phyloP scores from a whole-genome alignment of 768 basidiomycete species.

The Agrocybe praecox region DNA sequence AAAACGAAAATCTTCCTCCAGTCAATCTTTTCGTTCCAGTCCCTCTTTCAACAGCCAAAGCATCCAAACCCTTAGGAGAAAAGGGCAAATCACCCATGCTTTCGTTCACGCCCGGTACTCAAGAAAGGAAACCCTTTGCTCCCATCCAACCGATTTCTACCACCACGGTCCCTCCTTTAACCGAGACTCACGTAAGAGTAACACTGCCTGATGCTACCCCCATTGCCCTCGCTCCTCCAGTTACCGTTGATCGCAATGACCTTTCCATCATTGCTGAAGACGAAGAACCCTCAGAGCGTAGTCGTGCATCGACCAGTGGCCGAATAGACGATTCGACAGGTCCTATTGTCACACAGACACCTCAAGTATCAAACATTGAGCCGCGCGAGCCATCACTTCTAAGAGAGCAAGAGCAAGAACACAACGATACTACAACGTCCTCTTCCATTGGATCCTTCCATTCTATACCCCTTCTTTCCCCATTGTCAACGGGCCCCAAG shows the following conservation, averaged over 20 bases:
- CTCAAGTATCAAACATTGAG: background rate
- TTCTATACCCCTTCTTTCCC: slow-evolving; percentile 41
- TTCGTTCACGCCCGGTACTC: background rate
- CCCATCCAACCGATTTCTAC: slow-evolving; percentile 11
- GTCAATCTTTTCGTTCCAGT: slow-evolving; percentile 47
- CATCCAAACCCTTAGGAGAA: slow-evolving; percentile 5
- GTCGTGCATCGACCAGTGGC: slow-evolving; percentile 22
- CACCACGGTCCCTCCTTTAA: background rate
- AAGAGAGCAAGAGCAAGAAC: slow-evolving; percentile 3
- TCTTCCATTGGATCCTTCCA: slow-evolving; percentile 39
- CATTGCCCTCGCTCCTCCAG: background rate
- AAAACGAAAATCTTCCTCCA: slow-evolving; percentile 42
- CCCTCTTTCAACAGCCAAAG: slow-evolving; percentile 41
- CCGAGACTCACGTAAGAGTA: background rate
- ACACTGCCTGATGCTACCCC: background rate
- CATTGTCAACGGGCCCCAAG: slow-evolving; percentile 5
- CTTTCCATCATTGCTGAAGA: slow-evolving; percentile 75
- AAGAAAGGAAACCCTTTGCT: slow-evolving; percentile 10
- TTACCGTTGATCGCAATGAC: slow-evolving; percentile 37
- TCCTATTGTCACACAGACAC: background rate
- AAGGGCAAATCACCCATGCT: background rate
- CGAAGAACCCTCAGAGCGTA: slow-evolving; percentile 58
- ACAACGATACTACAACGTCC: slow-evolving; percentile 15
- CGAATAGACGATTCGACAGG: background rate
- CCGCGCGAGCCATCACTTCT: background rate